phyloP scores from a whole-genome alignment of 2,329 filamentous ascomycete genomes.

The Colletotrichum musae region DNA sequence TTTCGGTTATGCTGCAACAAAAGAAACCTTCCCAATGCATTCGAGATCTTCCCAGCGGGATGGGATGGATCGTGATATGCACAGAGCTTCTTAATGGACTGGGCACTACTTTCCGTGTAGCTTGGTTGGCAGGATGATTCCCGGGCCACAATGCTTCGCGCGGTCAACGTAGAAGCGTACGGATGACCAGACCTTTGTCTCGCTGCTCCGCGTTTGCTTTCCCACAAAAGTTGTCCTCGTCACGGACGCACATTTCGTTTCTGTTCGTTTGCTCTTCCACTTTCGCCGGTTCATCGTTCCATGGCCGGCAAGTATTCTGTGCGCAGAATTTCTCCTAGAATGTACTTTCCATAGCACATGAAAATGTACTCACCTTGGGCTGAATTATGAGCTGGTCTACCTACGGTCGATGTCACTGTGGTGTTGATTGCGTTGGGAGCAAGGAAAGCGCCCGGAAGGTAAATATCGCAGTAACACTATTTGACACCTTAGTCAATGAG shows the following conservation, averaged over 20 bases:
- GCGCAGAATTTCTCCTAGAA: conserved; percentile 6
- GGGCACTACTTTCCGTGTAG: background rate
- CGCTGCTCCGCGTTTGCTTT: conserved; percentile 5
- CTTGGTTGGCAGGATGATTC: background rate
- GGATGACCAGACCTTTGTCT: conserved; percentile 8
- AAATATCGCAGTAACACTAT: no score
- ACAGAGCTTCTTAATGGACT: background rate
- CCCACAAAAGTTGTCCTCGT: conserved; percentile 23
- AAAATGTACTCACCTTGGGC: conserved; percentile 51
- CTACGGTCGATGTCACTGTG: no score
- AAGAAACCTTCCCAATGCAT: conserved; percentile 15
- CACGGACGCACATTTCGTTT: conserved; percentile 4
- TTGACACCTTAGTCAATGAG: no score
- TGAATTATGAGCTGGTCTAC: conserved; percentile 39
- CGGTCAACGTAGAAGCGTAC: conserved; percentile 9
- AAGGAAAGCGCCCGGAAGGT: no score
- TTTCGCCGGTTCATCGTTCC: no score
- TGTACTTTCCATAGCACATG: conserved; percentile 50
- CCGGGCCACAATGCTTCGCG: conserved; percentile 1
- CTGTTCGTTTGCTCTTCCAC: background rate
- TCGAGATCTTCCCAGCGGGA: conserved; percentile 2
- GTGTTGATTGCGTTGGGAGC: no score
- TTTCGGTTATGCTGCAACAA: background rate
- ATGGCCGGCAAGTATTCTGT: no score
- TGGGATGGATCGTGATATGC: conserved; percentile 1